Evolutionary conservation across 768 basidiomycete species (phyloP), one percentile per base, ranked within the genome.

Genomic region (Hebeloma cylindrosporum): DNA sequence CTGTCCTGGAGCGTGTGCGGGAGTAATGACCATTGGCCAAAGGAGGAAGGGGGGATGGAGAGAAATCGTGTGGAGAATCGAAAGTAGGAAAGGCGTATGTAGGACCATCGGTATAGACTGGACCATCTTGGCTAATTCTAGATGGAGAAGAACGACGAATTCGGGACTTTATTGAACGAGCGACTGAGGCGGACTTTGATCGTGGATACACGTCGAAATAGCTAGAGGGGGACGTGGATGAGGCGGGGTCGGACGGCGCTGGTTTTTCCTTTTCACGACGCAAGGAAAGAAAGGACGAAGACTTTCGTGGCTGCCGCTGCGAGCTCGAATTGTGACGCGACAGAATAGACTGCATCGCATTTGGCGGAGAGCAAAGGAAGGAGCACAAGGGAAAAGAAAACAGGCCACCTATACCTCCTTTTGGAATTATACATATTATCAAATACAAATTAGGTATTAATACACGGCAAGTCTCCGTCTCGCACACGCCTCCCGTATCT

Each of bases 271-370:
- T 74, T 62, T 77, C 76, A 47, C 71, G 72, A 47, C 72, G 67
- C 36, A 80, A 65, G 20, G 83, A 82, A 25, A 81, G 59, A 57
- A 81, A 78, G 6, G 83, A 80, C 16, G 73, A 65, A 53, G 72
- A 80, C 61, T 78, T 80, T 47, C 72, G 70, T 11, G 79, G 75
- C 20, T 63, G 62, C 44, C 70, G 75, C 29, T 71, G 60, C 16
- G 69, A 57, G 47, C 63, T 50, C 36, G 66, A 61, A 47, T 65
- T 61, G 47, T 67, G 67, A 40, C 69, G 68, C 40, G 68, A 64
- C 40, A 68, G 48, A 40, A 71, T 63, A 43, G 70, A 61, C 45
- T 70, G 69, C 69, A 72, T 71, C 40, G 46, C n/a, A n/a, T n/a
- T n/a, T n/a, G n/a, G n/a, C n/a, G n/a, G n/a, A n/a, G n/a, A n/a